Evolutionary conservation across 2,329 filamentous ascomycete genomes (phyloP).

Genomic region (Dothiorella sarmentorum): DNA sequence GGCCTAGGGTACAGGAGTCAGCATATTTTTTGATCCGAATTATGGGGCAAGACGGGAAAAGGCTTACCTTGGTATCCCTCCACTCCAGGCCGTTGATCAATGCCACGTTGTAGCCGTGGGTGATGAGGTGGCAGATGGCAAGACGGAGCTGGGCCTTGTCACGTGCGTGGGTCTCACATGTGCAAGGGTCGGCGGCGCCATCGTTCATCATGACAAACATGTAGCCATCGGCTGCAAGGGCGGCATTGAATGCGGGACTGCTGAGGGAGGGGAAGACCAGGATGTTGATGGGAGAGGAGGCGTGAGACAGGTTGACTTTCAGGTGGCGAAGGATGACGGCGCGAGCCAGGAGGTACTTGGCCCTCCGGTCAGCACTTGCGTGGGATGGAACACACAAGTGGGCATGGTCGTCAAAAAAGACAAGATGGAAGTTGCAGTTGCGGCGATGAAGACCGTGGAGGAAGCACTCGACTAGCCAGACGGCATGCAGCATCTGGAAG

Average conservation of each 20-base stretch:
- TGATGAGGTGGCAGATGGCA: conserved; percentile 53
- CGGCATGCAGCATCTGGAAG: conserved; percentile 68
- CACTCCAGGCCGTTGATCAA: conserved; percentile 63
- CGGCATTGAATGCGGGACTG: conserved; percentile 52
- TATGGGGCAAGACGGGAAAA: no score
- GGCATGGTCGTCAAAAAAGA: conserved; percentile 62
- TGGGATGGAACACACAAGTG: conserved; percentile 54
- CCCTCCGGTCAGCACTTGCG: conserved; percentile 30
- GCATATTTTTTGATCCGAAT: not conserved
- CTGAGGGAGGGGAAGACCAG: conserved; percentile 48
- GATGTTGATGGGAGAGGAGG: conserved; percentile 42
- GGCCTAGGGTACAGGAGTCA: not conserved
- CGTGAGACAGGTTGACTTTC: conserved; percentile 39
- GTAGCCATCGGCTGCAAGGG: conserved; percentile 53
- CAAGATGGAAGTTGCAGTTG: conserved; percentile 67
- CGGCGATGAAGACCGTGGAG: conserved; percentile 58
- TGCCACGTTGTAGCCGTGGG: conserved; percentile 57
- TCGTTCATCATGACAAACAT: conserved; percentile 70
- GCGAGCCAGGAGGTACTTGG: conserved; percentile 61
- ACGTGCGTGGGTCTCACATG: not conserved
- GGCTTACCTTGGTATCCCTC: conserved; percentile 59
- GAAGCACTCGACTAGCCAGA: conserved; percentile 66
- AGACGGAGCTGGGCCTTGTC: not conserved
- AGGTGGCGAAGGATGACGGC: conserved; percentile 64
- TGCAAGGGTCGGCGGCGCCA: conserved; percentile 41